These are phyloP conservation scores for Rhodotorula graminis DNA, from an alignment of 768 basidiomycete species.

Conservation along the genomic window DNA sequence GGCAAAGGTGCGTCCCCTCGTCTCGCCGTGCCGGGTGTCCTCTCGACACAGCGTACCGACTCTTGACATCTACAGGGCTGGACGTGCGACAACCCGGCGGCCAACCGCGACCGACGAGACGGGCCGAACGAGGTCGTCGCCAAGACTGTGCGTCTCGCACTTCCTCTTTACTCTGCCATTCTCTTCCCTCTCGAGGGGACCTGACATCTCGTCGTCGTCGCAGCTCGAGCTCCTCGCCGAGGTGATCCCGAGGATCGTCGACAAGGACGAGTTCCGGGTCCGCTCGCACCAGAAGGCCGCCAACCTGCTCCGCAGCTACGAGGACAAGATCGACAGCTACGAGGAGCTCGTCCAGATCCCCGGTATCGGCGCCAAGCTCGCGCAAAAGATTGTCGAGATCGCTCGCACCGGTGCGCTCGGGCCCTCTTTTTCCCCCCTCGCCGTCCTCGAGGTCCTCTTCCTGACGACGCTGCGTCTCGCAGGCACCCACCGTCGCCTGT, in stretches of 20 bases:
- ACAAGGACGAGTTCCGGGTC: slow-evolving; percentile 6
- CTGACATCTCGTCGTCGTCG: not conserved
- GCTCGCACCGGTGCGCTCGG: not conserved
- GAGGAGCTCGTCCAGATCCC: not conserved
- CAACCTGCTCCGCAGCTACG: not conserved
- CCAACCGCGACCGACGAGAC: not conserved
- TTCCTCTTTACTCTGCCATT: rapidly evolving
- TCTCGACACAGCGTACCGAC: no score
- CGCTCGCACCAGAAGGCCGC: slow-evolving; percentile 8
- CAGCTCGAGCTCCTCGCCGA: slow-evolving; percentile 20
- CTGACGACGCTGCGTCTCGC: not conserved
- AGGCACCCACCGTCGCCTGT: slow-evolving; percentile 19
- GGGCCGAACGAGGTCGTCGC: slow-evolving; percentile 27
- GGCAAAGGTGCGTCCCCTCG: not conserved
- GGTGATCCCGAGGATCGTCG: not conserved
- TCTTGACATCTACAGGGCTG: no score
- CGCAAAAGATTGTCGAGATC: slow-evolving; percentile 24
- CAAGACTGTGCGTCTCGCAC: not conserved
- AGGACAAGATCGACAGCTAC: not conserved
- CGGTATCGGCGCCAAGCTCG: slow-evolving; percentile 16
- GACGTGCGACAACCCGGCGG: not conserved
- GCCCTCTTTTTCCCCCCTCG: no score
- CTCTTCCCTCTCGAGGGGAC: no score
- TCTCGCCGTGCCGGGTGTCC: no score
- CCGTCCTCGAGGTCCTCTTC: not conserved